Evolutionary conservation across 345 rosid genomes (phyloP), one percentile per base, ranked within the genome.

Genomic region (Raphanus raphanistrum): DNA sequence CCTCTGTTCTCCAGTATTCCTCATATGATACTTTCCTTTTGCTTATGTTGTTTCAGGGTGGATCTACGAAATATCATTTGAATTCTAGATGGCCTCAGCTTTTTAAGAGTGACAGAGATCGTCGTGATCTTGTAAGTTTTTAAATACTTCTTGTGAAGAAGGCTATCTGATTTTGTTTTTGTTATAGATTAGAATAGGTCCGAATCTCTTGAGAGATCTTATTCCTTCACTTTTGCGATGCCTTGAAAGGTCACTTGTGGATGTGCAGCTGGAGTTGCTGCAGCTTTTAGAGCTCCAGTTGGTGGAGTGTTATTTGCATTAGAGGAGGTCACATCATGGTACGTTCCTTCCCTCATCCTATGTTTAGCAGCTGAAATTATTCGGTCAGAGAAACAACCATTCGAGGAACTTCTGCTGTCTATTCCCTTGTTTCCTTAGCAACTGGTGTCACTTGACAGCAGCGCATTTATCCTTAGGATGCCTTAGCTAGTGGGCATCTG

Each of bases 261-360:
- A 43, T 92, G 98, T 90, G 98, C 99, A 76, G 96, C 99, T 78
- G 98, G 99, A 77, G 98, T 94, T 76, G 92, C 98, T 77, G 99
- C 98, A 54, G 99, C 98, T 70, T 95, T 95, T 88, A 90, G 99
- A 90, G 97, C 99, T 83, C 98, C 97, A 3, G 97, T 95, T 83
- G 99, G 99, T n/a, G 99, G 99, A 63, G 98, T 95, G 70, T 82
- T 95, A 65, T 95, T 95, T 88, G 97, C 99, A 5, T 77, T 95
- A 78, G 99, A 95, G 83, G 99, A 95, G 87, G 98, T 91, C 78
- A 91, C 99, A 61, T 92, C 99, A 35, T 95, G 99, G 99, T 92
- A 87, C 63, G 85, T 61, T 74, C 43, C 70, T 48, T 72, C 70
- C 59, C 74, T 59, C 48, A 69, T 58, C 13, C 8, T 58, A 21